Percentiles rank a stretch among this genome's conserved stretches.
phyloP scores from a whole-genome alignment of 2,329 filamentous ascomycete genomes.

The Fusarium fracticaudum region DNA sequence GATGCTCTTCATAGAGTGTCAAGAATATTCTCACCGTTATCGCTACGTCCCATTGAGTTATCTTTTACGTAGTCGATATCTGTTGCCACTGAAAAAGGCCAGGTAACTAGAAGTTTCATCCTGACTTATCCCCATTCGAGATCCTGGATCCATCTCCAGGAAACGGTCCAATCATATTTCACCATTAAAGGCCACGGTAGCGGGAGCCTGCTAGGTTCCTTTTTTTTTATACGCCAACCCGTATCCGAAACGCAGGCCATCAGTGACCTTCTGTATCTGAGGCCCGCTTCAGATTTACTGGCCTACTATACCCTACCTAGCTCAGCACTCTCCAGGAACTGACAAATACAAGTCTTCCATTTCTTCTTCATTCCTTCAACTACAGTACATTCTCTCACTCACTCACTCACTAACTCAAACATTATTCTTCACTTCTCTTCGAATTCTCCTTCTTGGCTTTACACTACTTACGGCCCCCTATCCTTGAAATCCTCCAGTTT shows the following conservation, averaged over 20 bases:
- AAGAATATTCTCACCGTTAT: not conserved
- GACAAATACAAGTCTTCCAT: slow-evolving; percentile 12
- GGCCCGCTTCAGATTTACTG: slow-evolving; percentile 25
- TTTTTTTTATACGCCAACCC: slow-evolving; percentile 28
- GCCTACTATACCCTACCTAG: not conserved
- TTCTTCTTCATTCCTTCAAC: slow-evolving; percentile 14
- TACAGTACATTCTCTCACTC: slow-evolving; percentile 10
- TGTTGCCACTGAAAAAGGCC: slow-evolving; percentile 28
- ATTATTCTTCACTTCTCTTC: not conserved
- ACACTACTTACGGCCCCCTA: not conserved
- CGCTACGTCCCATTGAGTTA: not conserved
- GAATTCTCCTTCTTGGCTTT: not conserved
- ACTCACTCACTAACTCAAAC: slow-evolving; percentile 7
- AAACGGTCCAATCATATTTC: slow-evolving; percentile 27
- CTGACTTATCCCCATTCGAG: slow-evolving; percentile 25
- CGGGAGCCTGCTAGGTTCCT: slow-evolving; percentile 20
- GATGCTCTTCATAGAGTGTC: not conserved
- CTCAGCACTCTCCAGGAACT: not conserved
- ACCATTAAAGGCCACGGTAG: slow-evolving; percentile 37
- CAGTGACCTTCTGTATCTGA: slow-evolving; percentile 16
- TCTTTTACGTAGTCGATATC: not conserved
- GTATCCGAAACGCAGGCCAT: slow-evolving; percentile 26
- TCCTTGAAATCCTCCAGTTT: slow-evolving; percentile 3
- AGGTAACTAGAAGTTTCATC: slow-evolving; percentile 7
- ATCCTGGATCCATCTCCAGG: slow-evolving; percentile 27